Evolutionary conservation across 2,329 filamentous ascomycete genomes (phyloP).

Genomic region (Curvularia hawaiiensis): DNA sequence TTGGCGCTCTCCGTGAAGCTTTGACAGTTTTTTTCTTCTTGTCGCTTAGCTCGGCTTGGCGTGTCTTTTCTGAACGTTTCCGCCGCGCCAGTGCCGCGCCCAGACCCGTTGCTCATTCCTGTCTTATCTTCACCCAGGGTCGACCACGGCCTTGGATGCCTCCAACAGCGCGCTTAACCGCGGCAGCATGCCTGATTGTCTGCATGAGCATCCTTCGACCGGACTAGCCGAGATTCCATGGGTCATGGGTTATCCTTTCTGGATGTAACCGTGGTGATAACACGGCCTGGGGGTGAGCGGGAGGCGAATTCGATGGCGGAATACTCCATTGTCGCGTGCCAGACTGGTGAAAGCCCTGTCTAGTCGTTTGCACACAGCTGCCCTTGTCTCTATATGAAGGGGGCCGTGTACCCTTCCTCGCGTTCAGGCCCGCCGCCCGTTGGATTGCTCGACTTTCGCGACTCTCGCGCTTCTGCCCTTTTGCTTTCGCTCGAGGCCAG

Average conservation of each 20-base stretch:
- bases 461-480: constrained; percentile 1
- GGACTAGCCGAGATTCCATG: constrained; percentile 18
- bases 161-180: constrained; percentile 27
- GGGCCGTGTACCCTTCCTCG: constrained; percentile 9
- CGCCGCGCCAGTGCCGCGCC: constrained; percentile 19
- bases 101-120: constrained; percentile 27
- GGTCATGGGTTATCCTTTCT: constrained; percentile 16
- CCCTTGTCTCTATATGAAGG: constrained; percentile 25
- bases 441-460: constrained; percentile 6
- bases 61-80: constrained; percentile 26
- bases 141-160: constrained; percentile 27
- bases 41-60: constrained; percentile 28
- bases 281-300: constrained; percentile 14
- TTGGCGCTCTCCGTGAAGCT: constrained; percentile 21
- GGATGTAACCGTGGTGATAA: constrained; percentile 19
- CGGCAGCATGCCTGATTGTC: constrained; percentile 17
- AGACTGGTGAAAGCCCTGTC: constrained; percentile 21
- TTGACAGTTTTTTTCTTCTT: constrained; percentile 26
- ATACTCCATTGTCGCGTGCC: constrained; percentile 15
- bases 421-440: constrained; percentile 14
- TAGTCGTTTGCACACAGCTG: constrained; percentile 14
- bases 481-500: constrained; percentile 1
- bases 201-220: constrained; percentile 19
- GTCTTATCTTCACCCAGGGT: constrained; percentile 24
- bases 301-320: constrained; percentile 10